Evolutionary conservation across 495 filamentous ascomycete species (phyloP).

Genomic region (Sphaerosporella brunnea): DNA sequence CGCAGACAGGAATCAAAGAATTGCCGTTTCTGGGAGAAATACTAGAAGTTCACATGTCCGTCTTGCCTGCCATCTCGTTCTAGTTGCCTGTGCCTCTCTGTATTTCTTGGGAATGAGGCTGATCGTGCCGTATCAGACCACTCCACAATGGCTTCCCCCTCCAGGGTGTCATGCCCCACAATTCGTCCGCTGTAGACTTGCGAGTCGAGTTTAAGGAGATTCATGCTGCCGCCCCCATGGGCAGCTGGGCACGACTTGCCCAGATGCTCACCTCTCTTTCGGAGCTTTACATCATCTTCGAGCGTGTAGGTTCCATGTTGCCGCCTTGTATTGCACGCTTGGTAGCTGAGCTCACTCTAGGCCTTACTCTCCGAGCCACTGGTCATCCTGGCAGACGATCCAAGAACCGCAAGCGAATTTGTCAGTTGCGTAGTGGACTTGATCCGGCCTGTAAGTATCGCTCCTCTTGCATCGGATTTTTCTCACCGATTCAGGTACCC

Average conservation of each 20-base stretch:
- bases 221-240: constrained; percentile 22
- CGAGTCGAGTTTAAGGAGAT: constrained; percentile 24
- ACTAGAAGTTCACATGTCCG: constrained; percentile 25
- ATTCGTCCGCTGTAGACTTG: constrained; percentile 17
- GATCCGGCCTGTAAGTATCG: not conserved
- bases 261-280: constrained; percentile 20
- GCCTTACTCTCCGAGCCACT: constrained; percentile 24
- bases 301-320: constrained; percentile 15
- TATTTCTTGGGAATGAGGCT: too few relatives aligned
- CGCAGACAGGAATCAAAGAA: constrained; percentile 22
- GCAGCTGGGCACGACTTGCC: constrained; percentile 24
- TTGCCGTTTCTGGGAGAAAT: constrained; percentile 25
- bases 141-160: constrained; percentile 24
- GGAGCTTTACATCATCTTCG: constrained; percentile 25
- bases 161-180: constrained; percentile 21
- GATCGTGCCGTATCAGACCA: constrained; percentile 11
- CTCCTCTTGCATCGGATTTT: too few relatives aligned
- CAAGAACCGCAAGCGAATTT: constrained; percentile 24
- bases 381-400: constrained; percentile 24
- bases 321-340: too few relatives aligned
- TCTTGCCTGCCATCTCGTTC: not conserved
- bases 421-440: constrained; percentile 16
- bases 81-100: too few relatives aligned
- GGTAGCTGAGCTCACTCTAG: too few relatives aligned
- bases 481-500: constrained; percentile 6